Conservation (phyloP, 108 stramenopile genomes). For the Mayamaea pseudoterrestris region DNA sequence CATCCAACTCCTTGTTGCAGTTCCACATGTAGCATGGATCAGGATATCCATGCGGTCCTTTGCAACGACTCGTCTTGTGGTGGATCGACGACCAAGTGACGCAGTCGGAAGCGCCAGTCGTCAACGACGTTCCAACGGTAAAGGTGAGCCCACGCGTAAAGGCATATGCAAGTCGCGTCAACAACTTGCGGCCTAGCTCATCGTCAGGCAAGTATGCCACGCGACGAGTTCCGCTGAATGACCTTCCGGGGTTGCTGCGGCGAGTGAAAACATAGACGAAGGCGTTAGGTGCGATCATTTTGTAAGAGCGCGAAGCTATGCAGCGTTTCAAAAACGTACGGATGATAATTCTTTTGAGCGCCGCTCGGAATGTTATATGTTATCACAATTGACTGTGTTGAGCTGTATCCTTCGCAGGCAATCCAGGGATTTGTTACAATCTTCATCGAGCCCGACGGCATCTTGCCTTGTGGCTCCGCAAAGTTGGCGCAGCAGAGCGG, state of each 20-base stretch:
- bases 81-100: conserved; percentile 40
- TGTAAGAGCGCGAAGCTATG: too few relatives aligned
- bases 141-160: conserved; percentile 35
- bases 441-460: conserved; percentile 20
- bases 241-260: conserved; percentile 5
- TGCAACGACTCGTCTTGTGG: conserved; percentile 31
- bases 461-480: conserved; percentile 11
- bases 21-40: conserved; percentile 28
- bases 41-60: conserved; percentile 35
- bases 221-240: neutral
- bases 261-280: too few relatives aligned
- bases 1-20: conserved; percentile 28
- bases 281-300: too few relatives aligned
- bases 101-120: too few relatives aligned
- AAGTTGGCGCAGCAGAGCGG: neutral
- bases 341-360: conserved; percentile 21
- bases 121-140: conserved; percentile 31
- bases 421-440: too few relatives aligned
- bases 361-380: conserved; percentile 22
- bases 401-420: too few relatives aligned
- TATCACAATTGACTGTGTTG: neutral
- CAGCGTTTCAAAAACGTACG: too few relatives aligned
- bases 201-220: conserved; percentile 2
- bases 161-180: conserved; percentile 31
- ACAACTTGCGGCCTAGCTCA: conserved; percentile 5